These are phyloP conservation scores for Penicillium nucicola DNA, from an alignment of 495 filamentous ascomycete genomes.

Conservation along the genomic window DNA sequence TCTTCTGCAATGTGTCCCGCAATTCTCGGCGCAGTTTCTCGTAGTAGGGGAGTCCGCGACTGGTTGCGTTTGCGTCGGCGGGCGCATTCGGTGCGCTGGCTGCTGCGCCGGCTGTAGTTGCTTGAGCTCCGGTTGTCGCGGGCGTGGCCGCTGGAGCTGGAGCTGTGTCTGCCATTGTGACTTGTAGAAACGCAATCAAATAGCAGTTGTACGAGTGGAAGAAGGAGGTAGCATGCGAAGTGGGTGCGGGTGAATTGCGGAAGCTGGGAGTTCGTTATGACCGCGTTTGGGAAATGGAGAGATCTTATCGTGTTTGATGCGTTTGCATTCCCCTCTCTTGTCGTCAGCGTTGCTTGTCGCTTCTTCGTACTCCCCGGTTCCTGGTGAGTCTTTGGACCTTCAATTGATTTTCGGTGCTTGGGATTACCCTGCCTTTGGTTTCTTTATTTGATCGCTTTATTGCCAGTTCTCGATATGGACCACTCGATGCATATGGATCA, in stretches of 20 bases:
- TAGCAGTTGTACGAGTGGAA: background rate
- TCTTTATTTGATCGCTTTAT: background rate
- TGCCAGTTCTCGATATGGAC: constrained; percentile 22
- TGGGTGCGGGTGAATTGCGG: background rate
- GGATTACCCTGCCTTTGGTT: background rate
- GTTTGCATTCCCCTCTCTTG: constrained; percentile 35
- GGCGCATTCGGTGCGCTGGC: constrained; percentile 32
- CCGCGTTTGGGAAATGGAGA: constrained; percentile 17
- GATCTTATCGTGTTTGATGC: constrained; percentile 40
- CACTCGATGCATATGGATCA: constrained; percentile 45
- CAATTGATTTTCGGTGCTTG: background rate
- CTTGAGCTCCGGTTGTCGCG: constrained; percentile 14
- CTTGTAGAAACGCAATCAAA: background rate
- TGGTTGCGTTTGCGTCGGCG: constrained; percentile 26
- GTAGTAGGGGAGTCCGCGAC: constrained; percentile 62
- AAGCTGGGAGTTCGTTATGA: constrained; percentile 1
- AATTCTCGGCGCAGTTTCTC: constrained; percentile 70
- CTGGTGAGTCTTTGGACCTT: background rate
- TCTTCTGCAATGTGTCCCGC: constrained; percentile 63
- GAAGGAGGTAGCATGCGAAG: background rate
- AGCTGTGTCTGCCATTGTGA: constrained; percentile 53
- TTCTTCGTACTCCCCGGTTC: background rate
- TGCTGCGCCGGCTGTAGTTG: constrained; percentile 18
- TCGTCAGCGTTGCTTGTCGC: constrained; percentile 7
- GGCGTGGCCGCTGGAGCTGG: constrained; percentile 32